phyloP scores from a whole-genome alignment of 2,329 filamentous ascomycete genomes.

The Cytospora piceae region DNA sequence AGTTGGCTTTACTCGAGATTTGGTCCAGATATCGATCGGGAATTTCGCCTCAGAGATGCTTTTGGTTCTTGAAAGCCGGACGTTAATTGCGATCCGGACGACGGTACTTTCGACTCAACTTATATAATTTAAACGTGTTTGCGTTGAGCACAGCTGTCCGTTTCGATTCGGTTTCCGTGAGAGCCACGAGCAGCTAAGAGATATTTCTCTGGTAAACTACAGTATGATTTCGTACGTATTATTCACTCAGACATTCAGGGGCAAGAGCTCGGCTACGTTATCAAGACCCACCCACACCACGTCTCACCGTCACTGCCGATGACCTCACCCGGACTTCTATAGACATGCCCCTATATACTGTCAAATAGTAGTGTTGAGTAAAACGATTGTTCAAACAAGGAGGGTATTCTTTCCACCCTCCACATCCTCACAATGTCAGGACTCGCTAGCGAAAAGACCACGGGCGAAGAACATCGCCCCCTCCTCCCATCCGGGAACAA shows the following conservation, averaged over 20 bases:
- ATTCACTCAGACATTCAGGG: not conserved
- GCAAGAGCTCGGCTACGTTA: not conserved
- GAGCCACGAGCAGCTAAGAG: not conserved
- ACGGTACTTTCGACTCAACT: not conserved
- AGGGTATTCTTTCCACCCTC: not conserved
- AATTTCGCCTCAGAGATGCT: not conserved
- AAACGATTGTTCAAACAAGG: not conserved
- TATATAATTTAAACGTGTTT: not conserved
- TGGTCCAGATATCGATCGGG: no score
- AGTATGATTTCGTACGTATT: not conserved
- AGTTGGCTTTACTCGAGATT: no score
- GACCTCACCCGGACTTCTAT: conserved; percentile 5
- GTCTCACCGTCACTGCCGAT: conserved; percentile 15
- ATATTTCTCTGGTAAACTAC: not conserved
- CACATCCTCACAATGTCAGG: conserved; percentile 4
- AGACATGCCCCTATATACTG: not conserved
- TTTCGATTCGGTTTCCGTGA: not conserved
- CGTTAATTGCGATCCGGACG: no score
- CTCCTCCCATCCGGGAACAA: conserved; percentile 8
- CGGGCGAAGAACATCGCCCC: conserved; percentile 20
- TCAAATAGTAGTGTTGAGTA: not conserved
- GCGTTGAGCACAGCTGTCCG: not conserved
- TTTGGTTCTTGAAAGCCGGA: not conserved
- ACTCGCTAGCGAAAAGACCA: conserved; percentile 17
- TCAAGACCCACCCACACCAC: conserved; percentile 5